Evolutionary conservation across 129 eudicot genomes (phyloP), one percentile per base, ranked within the genome.

Genomic region (Tagetes erecta): DNA sequence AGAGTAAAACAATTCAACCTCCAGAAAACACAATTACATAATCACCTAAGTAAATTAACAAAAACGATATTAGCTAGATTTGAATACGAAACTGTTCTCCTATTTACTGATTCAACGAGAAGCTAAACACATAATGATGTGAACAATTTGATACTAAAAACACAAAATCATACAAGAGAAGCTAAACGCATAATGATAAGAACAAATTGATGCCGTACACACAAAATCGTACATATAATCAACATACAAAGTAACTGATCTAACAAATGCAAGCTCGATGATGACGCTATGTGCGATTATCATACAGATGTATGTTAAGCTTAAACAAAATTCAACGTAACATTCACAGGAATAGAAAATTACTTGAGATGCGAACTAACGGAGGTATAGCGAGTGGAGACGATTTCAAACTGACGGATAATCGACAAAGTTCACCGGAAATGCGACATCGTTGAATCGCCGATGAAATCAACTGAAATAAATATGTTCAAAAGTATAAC

Each of bases 381-480:
- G 85, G 83, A 71, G 82, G 83, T 81, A 68, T 12, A 72, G 82
- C 67, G 31, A 60, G 47, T 8, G 83, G 80, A 74, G 72, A 66
- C 39, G 77, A 73, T 81, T 70, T 88, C 33, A 94, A 56, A 64
- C 71, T 72, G 42, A 90, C 87, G 50, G 98, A 79, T 74, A 94
- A 81, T 78, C 93, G 81, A 80, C 98, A 94, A 27, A 85, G 86
- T 59, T 83, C 93, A 39, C 79, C 96, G 9, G 86, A 86, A 49
- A 63, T 67, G 55, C 93, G 98, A 57, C 98, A 94, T 67, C 98
- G 68, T 67, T 77, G 96, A 80, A 91, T 78, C 36, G 98, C 89
- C 35, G 78, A 84, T 30, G 81, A 80, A 51, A 90, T 90, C 41
- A 94, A 67, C 98, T 94, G 87, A 51, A 77, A 37, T 14, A 12